phyloP scores from a whole-genome alignment of 148 eudicot species.

The Cornus controversa region DNA sequence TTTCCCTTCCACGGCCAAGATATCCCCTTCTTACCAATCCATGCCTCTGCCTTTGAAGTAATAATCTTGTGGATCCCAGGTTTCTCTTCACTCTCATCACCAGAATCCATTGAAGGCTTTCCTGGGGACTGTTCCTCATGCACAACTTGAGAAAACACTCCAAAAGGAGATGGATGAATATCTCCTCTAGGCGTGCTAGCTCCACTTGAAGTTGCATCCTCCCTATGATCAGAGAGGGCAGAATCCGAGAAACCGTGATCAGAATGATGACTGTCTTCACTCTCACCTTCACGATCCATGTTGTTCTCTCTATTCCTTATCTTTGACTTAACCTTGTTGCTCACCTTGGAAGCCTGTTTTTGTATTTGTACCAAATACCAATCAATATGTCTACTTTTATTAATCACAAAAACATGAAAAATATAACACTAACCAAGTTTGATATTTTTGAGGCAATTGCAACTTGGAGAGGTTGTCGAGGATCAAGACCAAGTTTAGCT shows the following conservation, averaged over 20 bases:
- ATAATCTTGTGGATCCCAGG: conserved; percentile 52
- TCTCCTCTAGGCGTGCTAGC: conserved; percentile 84
- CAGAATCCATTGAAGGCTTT: conserved; percentile 45
- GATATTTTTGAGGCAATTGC: conserved; percentile 76
- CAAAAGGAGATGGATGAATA: conserved; percentile 48
- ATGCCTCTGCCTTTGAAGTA: conserved; percentile 75
- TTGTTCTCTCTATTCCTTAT: conserved; percentile 59
- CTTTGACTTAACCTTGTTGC: conserved; percentile 91
- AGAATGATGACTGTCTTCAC: conserved; percentile 67
- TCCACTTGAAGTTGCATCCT: conserved; percentile 81
- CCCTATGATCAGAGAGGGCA: conserved; percentile 53
- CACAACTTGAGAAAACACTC: conserved; percentile 43
- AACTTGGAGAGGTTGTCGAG: conserved; percentile 74
- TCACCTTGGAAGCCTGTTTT: conserved; percentile 80
- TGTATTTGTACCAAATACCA: conserved; percentile 27
- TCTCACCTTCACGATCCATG: conserved; percentile 60
- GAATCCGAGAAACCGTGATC: conserved; percentile 58
- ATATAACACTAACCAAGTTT: conserved; percentile 53
- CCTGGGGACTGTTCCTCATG: conserved; percentile 39
- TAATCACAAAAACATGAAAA: conserved; percentile 13
- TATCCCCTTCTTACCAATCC: conserved; percentile 62
- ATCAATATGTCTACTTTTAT: conserved; percentile 27
- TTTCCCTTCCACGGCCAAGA: conserved; percentile 75
- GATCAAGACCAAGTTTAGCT: conserved; percentile 67
- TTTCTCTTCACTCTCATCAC: conserved; percentile 57